Percentiles rank a stretch among this genome's conserved stretches.
phyloP scores from a whole-genome alignment of 2,329 filamentous ascomycete species.

The Dothideomycetes sp. region DNA sequence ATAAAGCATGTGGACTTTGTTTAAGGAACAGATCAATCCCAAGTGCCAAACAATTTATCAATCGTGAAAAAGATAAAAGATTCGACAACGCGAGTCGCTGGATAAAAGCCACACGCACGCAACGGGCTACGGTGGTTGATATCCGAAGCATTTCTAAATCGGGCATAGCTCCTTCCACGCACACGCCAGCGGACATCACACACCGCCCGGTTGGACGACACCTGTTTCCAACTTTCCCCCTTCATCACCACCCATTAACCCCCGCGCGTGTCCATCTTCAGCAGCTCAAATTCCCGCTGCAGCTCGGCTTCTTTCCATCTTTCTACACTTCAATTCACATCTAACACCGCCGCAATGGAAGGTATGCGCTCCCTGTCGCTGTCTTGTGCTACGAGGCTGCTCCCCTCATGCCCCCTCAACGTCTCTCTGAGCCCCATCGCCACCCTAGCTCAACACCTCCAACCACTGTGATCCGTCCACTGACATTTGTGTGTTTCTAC shows the following conservation, averaged over 20 bases:
- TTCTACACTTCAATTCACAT: slow-evolving; percentile 3
- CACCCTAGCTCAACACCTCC: slow-evolving; percentile 1
- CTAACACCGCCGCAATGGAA: slow-evolving; percentile 24
- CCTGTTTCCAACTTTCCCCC: slow-evolving; percentile 14
- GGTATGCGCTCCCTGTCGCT: slow-evolving; percentile 20
- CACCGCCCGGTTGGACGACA: slow-evolving; percentile 12
- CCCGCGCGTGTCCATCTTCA: slow-evolving; percentile 11
- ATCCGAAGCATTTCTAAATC: slow-evolving; percentile 10
- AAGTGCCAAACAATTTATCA: background rate
- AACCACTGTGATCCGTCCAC: slow-evolving; percentile 3
- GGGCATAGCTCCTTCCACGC: slow-evolving; percentile 2
- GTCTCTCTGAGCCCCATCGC: slow-evolving; percentile 2
- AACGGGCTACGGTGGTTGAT: slow-evolving; percentile 11
- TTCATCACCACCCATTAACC: slow-evolving; percentile 12
- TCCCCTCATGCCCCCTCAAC: slow-evolving; percentile 8
- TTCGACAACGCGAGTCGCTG: background rate
- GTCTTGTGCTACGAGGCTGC: slow-evolving; percentile 10
- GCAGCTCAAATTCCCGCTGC: slow-evolving; percentile 13
- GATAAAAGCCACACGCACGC: background rate
- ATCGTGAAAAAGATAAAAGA: background rate
- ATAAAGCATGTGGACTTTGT: background rate
- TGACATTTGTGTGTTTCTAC: slow-evolving; percentile 29
- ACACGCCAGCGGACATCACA: slow-evolving; percentile 12
- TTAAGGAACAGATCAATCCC: background rate
- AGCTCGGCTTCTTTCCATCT: slow-evolving; percentile 5